Conservation (phyloP, 2,329 filamentous ascomycete genomes). For the Penicillium corylophilum region DNA sequence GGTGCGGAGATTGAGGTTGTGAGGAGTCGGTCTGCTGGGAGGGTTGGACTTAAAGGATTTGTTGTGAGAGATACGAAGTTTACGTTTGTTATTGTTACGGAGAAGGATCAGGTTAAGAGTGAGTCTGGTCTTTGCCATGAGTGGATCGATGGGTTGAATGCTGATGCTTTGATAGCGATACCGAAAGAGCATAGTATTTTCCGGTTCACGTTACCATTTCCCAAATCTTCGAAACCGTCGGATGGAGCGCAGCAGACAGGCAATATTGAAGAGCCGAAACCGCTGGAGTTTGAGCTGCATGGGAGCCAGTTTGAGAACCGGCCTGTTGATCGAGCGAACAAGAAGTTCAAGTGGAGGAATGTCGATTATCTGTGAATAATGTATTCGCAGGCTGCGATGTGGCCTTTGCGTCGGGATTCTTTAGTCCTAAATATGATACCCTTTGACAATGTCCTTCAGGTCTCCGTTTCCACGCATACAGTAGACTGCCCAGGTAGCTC, state of each 20-base stretch:
- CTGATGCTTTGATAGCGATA: slow-evolving; percentile 51
- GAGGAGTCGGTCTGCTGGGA: slow-evolving; percentile 72
- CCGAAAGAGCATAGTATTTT: slow-evolving; percentile 93
- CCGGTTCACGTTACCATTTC: slow-evolving; percentile 65
- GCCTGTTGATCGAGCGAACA: slow-evolving; percentile 80
- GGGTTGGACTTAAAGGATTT: slow-evolving; percentile 82
- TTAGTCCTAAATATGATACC: not conserved
- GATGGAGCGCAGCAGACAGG: slow-evolving; percentile 28
- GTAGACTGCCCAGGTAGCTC: not conserved
- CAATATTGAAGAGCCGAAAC: not conserved
- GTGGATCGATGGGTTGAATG: not conserved
- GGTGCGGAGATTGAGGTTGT: slow-evolving; percentile 82
- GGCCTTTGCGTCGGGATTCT: not conserved
- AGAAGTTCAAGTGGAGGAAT: slow-evolving; percentile 87
- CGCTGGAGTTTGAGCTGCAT: slow-evolving; percentile 75
- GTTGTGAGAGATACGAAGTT: slow-evolving; percentile 86
- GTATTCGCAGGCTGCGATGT: not conserved
- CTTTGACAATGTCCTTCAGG: not conserved
- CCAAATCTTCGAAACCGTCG: slow-evolving; percentile 20
- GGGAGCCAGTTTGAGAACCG: slow-evolving; percentile 84
- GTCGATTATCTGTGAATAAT: slow-evolving; percentile 58
- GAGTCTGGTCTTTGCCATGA: slow-evolving; percentile 25
- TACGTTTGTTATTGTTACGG: slow-evolving; percentile 80
- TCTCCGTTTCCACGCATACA: not conserved
- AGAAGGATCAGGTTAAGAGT: slow-evolving; percentile 67